Percentiles rank a stretch among this genome's conserved stretches.
These are phyloP conservation scores for Phytophthora litchii DNA, from an alignment of 352 stramenopile genomes.

Conservation along the genomic window DNA sequence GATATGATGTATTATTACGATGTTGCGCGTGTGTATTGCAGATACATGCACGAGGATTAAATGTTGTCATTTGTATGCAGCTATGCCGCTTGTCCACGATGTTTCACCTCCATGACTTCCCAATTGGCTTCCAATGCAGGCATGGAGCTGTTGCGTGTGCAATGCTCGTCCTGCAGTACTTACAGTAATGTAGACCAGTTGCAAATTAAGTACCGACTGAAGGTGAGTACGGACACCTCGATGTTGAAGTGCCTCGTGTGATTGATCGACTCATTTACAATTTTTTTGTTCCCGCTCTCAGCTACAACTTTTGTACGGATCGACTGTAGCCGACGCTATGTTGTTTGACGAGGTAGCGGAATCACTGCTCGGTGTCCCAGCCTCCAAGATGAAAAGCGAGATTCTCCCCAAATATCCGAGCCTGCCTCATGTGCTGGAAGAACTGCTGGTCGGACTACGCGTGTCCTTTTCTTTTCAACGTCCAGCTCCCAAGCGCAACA, in stretches of 20 bases:
- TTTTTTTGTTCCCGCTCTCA: slow-evolving; percentile 14
- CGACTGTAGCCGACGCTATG: slow-evolving; percentile 42
- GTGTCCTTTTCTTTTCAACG: slow-evolving; percentile 57
- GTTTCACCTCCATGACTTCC: slow-evolving; percentile 47
- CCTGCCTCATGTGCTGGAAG: slow-evolving; percentile 49
- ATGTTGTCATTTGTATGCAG: slow-evolving; percentile 16
- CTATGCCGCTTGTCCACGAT: slow-evolving; percentile 58
- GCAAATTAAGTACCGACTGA: slow-evolving; percentile 58
- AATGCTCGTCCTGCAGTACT: slow-evolving; percentile 41
- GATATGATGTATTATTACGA: slow-evolving; percentile 62
- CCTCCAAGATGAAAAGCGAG: slow-evolving; percentile 33
- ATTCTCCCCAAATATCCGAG: slow-evolving; percentile 43
- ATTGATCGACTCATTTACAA: background rate
- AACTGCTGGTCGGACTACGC: slow-evolving; percentile 56
- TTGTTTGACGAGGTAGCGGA: slow-evolving; percentile 58
- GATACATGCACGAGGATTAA: background rate
- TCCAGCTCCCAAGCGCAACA: slow-evolving; percentile 20
- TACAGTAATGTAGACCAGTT: slow-evolving; percentile 27
- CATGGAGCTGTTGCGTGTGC: slow-evolving; percentile 19
- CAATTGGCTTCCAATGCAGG: slow-evolving; percentile 19
- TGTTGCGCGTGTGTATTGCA: background rate
- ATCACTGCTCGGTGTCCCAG: slow-evolving; percentile 42
- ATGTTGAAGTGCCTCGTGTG: background rate
- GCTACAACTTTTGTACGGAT: slow-evolving; percentile 47
- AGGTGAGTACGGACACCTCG: slow-evolving; percentile 27